Percentiles rank a stretch among this genome's conserved stretches.
phyloP scores from a whole-genome alignment of 148 eudicot genomes.

The Rhododendron griersonianum region DNA sequence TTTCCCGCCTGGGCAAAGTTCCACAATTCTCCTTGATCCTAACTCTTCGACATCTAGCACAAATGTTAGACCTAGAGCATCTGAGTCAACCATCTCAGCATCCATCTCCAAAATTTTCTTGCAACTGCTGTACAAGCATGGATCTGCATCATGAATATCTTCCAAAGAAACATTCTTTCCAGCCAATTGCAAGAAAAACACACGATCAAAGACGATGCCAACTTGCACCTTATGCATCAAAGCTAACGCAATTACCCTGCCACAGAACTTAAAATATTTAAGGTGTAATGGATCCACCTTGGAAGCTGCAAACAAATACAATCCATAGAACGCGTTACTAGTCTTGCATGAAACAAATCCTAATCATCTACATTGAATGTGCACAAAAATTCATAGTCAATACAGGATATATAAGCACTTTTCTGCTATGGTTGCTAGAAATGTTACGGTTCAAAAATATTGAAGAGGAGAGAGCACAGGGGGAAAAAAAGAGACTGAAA shows the following conservation, averaged over 20 bases:
- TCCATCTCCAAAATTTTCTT: constrained; percentile 85
- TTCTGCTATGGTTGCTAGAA: neutral
- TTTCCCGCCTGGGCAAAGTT: constrained; percentile 68
- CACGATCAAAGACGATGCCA: constrained; percentile 82
- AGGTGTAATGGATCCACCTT: constrained; percentile 74
- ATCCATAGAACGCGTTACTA: constrained; percentile 4
- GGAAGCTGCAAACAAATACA: constrained; percentile 65
- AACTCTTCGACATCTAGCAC: constrained; percentile 73
- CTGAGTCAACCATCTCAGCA: constrained; percentile 71
- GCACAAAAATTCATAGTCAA: neutral
- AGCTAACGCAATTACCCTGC: constrained; percentile 81
- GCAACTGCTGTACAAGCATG: constrained; percentile 74
- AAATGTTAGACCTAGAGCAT: constrained; percentile 76
- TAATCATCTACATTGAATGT: neutral
- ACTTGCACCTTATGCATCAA: constrained; percentile 86
- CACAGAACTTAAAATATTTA: constrained; percentile 68
- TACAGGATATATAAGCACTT: neutral
- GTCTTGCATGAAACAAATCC: neutral
- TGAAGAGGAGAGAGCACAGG: neutral
- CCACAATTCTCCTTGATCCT: constrained; percentile 64
- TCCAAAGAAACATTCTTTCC: constrained; percentile 56
- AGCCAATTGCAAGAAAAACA: constrained; percentile 70
- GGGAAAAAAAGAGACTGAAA: neutral
- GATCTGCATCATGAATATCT: constrained; percentile 84
- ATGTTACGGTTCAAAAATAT: neutral